Base-by-base conservation (phyloP, 495 filamentous ascomycete species). In the Mytilinidion resinicola region DNA sequence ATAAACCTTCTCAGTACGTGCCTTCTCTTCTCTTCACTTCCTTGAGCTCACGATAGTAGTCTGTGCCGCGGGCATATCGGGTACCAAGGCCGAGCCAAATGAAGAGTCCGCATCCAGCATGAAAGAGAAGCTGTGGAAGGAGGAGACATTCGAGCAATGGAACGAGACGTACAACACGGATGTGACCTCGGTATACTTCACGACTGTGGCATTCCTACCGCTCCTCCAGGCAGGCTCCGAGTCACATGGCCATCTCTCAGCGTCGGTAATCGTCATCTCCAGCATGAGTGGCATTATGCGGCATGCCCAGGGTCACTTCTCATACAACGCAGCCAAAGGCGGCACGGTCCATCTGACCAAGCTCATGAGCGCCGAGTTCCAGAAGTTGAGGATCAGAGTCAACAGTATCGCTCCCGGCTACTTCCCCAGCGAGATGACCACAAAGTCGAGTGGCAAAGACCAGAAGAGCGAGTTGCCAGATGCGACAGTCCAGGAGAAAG, bases 401-500 rank as follows among this genome's bases (percentile, higher is more conserved):
- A 79, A 79, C 57, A 67, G 56, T n/a, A 77, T 79, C 47, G 77
- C 77, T 17, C 76, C 76, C 11, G 76, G 75, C 2, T 79, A 85
- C 59, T 85, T 85, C 57, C 81, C 81, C 8, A 75, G 70, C 35
- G 82, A 85, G 71, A 80, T 87, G 83, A 87, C 84, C 52, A 74
- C 80, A 42, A 76, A 76, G 46, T 72, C 75, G 57, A 78, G 74
- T 54, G 80, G 81, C 21, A 74, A 80, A 15, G 71, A 70, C 30
- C 78, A 78, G 61, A 84, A 84, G 70, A 79, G 74, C 36, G 56
- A 75, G 21, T 57, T 84, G 59, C 69, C 74, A 25, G 70, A 73
- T 34, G 76, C 76, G 56, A 78, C 76, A 61, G 60, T 78, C 1
- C 65, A 75, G 52, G 66, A 70, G 50, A 77, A 77, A 60, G 77